Evolutionary conservation across 257 asterid genomes (phyloP), one percentile per base, ranked within the genome.

Genomic region (Ilex aquifolium): DNA sequence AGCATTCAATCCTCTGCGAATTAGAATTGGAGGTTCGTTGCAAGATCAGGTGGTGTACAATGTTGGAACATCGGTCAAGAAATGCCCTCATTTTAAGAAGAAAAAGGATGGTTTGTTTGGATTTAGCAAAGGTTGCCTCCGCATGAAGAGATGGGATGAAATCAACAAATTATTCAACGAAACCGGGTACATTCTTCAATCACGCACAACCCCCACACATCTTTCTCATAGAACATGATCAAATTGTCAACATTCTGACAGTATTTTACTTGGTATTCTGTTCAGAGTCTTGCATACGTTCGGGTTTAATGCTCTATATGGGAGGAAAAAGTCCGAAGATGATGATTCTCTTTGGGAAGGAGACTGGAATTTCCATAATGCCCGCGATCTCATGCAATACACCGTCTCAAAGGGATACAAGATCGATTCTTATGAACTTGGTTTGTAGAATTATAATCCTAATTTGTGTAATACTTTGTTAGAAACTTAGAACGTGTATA

Each of bases 391-490:
- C 64, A 90, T 90, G 82, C 59, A 59, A n/a, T 83, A 87, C 81
- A 82, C 90, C 2, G 71, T 74, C 53, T 44, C 58, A 0, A 82
- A 80, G 69, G 95, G 95, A 72, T 87, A 82, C 88, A 83, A 74
- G 76, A 88, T 87, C 51, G 86, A 90, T 59, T 90, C 95, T 16
- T 90, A 78, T 66, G 97, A 90, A 77, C 78, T 90, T 11, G 97
- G 95, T 85, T 59, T 44, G 27, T 21, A 21, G 27, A 21, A 21
- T 21, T 21, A 21, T 21, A 21, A 21, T 21, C 27, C 27, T 1
- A 21, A 21, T 21, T 21, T 1, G 27, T 21, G 27, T 21, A 21
- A 21, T 21, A 21, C 1, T 21, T 21, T 21, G 27, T 21, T 21
- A 21, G 27, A 21, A 21, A 21, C 27, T 21, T 21, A 21, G 27